Base-by-base conservation (phyloP, 306 rosid species). In the Glycyrrhiza uralensis region DNA sequence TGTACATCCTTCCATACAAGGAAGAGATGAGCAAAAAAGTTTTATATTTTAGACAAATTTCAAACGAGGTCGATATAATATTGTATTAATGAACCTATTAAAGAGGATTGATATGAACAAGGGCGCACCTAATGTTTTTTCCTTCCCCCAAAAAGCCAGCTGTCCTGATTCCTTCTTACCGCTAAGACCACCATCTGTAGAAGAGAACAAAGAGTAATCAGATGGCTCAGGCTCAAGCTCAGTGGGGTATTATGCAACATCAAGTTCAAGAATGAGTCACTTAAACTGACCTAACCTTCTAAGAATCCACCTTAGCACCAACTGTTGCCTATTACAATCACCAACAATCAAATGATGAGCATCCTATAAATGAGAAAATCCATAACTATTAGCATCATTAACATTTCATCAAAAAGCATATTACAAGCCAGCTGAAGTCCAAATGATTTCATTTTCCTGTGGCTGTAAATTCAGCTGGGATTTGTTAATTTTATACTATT, bases 91-190 rank as follows among this genome's bases (percentile, higher is more conserved):
- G 33, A 29, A 18, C 10, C 35, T 11, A 32, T 5, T 58, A 24
- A 19, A 29, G 58, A 62, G 76, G 75, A 70, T 5, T 3, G 19
- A 52, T 64, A 56, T 66, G 66, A 85, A 93, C 93, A 93, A 59
- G 50, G 97, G 97, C 69, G 97, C 98, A 39, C 88, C 96, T 51
- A 93, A 93, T 36, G 98, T 97, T 74, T 89, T 89, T 65, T 89
- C 98, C 97, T 86, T 79, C 98, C 98, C 39, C 98, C 98, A 76
- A 93, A 93, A 29, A 97, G 96, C n/a, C 69, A 93, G 96, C 71
- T 93, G 98, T 63, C 98, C 98, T 5, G 98, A 93, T 79, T 93
- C 98, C 84, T 93, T 93, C 85, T 82, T 83, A 70, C 98, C 96
- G 57, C 98, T 90, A 69, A 93, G 93, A 66, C 97, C 98, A 29